A percentile compares a stretch with the other conserved stretches of the same genome.
Evolutionary conservation across 139 green algal genomes (phyloP).

Genomic region (Eudorina sp.): DNA sequence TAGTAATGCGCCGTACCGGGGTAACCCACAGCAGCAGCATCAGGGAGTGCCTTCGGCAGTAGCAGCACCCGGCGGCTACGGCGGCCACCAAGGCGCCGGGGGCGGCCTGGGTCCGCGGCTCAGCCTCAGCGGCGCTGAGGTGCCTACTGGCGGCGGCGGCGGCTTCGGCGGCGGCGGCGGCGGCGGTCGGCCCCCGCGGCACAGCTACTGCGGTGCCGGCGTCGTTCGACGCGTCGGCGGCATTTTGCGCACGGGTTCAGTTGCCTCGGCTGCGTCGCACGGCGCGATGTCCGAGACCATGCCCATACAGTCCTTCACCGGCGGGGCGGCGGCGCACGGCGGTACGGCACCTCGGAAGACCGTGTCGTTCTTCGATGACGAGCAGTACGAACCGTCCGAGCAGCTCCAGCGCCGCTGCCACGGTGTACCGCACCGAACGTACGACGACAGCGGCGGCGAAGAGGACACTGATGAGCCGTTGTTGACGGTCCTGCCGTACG

Average conservation of each 20-base stretch:
- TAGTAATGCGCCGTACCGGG: no score
- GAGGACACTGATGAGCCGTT: not conserved
- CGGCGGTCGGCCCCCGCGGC: no score
- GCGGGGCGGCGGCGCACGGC: not conserved
- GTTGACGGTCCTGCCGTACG: not conserved
- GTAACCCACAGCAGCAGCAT: no score
- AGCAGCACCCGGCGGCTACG: not conserved
- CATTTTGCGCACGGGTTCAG: constrained; percentile 27
- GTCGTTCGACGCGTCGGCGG: constrained; percentile 2
- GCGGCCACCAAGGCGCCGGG: not conserved
- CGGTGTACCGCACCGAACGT: not conserved
- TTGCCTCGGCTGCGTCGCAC: constrained; percentile 17
- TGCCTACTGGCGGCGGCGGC: constrained; percentile 5
- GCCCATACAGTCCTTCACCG: not conserved
- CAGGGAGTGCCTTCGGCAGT: not conserved
- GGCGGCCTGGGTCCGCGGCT: no score
- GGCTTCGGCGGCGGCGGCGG: not conserved
- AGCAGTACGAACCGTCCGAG: constrained; percentile 16
- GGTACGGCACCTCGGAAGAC: constrained; percentile 1
- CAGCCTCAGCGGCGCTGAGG: not conserved
- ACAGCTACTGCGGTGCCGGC: no score
- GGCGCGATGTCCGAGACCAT: not conserved
- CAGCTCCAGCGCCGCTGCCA: not conserved
- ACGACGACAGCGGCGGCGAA: constrained; percentile 16
- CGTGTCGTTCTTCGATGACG: constrained; percentile 45